These are phyloP conservation scores for Blastocystis sp. DNA, from an alignment of 352 stramenopile genomes.

Conservation along the genomic window DNA sequence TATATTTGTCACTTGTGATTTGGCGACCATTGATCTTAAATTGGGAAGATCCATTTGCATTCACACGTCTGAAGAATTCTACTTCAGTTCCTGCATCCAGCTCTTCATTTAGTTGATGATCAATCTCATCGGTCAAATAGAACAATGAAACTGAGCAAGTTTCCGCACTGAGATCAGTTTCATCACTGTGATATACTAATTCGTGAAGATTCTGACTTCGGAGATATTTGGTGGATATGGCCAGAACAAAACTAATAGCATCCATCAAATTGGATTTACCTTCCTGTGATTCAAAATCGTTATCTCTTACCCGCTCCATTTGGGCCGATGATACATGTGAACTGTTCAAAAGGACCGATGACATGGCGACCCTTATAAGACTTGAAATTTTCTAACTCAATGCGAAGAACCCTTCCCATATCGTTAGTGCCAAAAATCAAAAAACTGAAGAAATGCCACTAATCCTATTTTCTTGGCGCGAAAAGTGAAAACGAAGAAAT, in stretches of 20 bases:
- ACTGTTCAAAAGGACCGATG: conserved; percentile 93
- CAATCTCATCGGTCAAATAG: conserved; percentile 80
- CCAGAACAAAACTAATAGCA: conserved; percentile 94
- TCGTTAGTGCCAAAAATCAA: neutral
- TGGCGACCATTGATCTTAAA: conserved; percentile 76
- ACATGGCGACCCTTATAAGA: conserved; percentile 87
- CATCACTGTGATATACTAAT: conserved; percentile 86
- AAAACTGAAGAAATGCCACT: neutral
- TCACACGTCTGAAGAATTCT: conserved; percentile 88
- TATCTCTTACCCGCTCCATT: conserved; percentile 81
- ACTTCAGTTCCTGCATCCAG: conserved; percentile 75
- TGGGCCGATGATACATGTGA: conserved; percentile 93
- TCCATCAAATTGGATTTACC: conserved; percentile 89
- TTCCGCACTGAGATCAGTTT: conserved; percentile 71
- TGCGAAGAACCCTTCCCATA: conserved; percentile 83
- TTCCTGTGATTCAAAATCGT: neutral
- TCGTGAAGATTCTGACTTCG: conserved; percentile 91
- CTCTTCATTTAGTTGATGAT: conserved; percentile 73
- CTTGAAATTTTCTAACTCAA: conserved; percentile 99
- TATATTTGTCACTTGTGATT: conserved; percentile 85
- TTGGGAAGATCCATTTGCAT: conserved; percentile 80
- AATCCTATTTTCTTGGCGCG: conserved; percentile 18
- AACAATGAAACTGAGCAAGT: conserved; percentile 87
- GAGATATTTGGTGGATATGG: conserved; percentile 90
- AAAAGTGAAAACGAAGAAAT: conserved; percentile 51